Conservation (phyloP, 768 basidiomycete species). For the Cystobasidium tubakii region DNA sequence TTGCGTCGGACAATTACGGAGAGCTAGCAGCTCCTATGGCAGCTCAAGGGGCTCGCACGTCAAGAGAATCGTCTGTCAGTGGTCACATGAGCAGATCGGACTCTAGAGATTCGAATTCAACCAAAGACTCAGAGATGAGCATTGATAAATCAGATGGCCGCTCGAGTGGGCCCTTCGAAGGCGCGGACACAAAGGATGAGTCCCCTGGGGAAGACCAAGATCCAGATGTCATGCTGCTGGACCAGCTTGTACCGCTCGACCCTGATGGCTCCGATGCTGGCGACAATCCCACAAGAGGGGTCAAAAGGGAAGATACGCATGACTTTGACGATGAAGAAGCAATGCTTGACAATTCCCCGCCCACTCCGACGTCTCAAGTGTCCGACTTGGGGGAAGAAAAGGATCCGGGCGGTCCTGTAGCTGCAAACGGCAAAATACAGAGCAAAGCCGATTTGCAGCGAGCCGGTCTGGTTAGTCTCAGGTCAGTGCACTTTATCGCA, state of each 20-base stretch:
- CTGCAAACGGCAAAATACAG: not conserved
- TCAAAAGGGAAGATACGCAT: not conserved
- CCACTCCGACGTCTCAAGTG: not conserved
- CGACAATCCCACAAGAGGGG: not conserved
- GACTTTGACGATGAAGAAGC: not conserved
- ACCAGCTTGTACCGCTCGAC: conserved; percentile 27
- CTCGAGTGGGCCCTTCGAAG: not conserved
- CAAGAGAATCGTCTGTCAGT: not conserved
- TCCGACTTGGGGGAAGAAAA: not conserved
- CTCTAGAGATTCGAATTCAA: not conserved
- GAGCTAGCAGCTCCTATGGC: not conserved
- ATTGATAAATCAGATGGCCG: not conserved
- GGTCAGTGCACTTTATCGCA: not conserved
- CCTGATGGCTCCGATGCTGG: not conserved
- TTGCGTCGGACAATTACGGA: not conserved
- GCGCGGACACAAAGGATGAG: not conserved
- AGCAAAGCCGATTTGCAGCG: not conserved
- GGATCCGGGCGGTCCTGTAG: not conserved
- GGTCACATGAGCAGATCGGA: not conserved
- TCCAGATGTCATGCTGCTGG: conserved; percentile 9
- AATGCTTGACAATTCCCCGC: conserved; percentile 8
- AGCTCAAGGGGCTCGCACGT: not conserved
- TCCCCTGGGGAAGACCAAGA: conserved; percentile 7
- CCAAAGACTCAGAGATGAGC: not conserved
- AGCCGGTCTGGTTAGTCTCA: not conserved